Conservation (phyloP, 257 asterid genomes). For the Voacanga thouarsii region DNA sequence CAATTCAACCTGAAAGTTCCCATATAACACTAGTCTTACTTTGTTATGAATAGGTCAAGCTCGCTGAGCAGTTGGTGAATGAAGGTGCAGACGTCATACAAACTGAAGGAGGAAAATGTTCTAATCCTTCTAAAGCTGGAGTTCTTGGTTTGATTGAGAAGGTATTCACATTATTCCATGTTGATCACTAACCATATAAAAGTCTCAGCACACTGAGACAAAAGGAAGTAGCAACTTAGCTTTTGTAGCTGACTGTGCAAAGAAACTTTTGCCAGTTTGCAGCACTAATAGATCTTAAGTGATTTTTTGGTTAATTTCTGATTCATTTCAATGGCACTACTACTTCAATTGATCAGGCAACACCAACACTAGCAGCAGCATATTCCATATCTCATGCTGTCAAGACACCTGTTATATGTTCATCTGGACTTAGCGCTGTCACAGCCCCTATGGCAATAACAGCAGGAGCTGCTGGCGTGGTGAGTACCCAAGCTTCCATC, state of each 20-base stretch:
- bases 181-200: neutral
- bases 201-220: neutral
- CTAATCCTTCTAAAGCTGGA: conserved; percentile 74
- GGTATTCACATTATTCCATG: conserved; percentile 26
- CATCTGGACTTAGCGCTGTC: conserved; percentile 85
- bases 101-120: conserved; percentile 85
- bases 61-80: conserved; percentile 73
- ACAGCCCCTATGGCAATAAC: conserved; percentile 92
- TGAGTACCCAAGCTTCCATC: conserved; percentile 18
- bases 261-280: too few relatives aligned
- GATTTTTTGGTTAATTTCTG: neutral
- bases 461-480: conserved; percentile 95
- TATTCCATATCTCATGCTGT: conserved; percentile 86
- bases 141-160: conserved; percentile 82
- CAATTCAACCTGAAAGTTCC: neutral
- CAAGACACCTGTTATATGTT: conserved; percentile 73
- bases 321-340: neutral
- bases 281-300: neutral
- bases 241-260: neutral
- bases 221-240: neutral
- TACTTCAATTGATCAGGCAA: conserved; percentile 44
- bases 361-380: conserved; percentile 88
- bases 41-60: conserved; percentile 47
- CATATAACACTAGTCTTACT: neutral
- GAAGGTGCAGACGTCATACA: conserved; percentile 88